phyloP scores from a whole-genome alignment of 106 monocot species.

The Platanthera zijinensis region DNA sequence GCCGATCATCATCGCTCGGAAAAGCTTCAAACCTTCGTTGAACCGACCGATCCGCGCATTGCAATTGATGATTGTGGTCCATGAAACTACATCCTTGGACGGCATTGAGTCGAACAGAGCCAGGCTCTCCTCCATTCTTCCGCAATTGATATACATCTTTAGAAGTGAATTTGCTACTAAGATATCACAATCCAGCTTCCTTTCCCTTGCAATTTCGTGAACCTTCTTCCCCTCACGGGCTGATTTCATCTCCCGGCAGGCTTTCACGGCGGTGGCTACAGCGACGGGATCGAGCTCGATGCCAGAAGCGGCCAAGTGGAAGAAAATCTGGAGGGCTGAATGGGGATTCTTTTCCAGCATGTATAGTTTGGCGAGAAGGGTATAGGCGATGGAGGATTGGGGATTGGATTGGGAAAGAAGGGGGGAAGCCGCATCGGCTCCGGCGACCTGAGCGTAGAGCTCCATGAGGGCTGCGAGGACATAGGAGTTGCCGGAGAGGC shows the following conservation, averaged over 20 bases:
- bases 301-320: constrained; percentile 16
- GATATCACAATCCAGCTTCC: constrained; percentile 21
- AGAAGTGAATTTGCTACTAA: constrained; percentile 33
- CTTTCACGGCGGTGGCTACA: constrained; percentile 21
- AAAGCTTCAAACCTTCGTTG: constrained; percentile 42
- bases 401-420: constrained; percentile 11
- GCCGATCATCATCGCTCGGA: constrained; percentile 20
- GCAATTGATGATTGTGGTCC: constrained; percentile 36
- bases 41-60: constrained; percentile 26
- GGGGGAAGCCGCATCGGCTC: constrained; percentile 5
- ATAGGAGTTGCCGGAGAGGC: constrained; percentile 23
- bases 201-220: constrained; percentile 20
- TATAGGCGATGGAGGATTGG: constrained; percentile 25
- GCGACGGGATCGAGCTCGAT: constrained; percentile 21
- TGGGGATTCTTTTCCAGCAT: constrained; percentile 14
- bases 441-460: constrained; percentile 17
- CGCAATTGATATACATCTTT: constrained; percentile 37
- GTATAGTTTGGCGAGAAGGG: constrained; percentile 24
- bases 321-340: constrained; percentile 29
- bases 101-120: constrained; percentile 24
- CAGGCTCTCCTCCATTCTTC: constrained; percentile 14
- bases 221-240: constrained; percentile 15
- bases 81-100: constrained; percentile 17
- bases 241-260: constrained; percentile 24
- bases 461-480: constrained; percentile 31